A percentile compares a stretch with the other conserved stretches of the same genome.
Conservation (phyloP, 352 stramenopile species). For the Phytophthora idaei region DNA sequence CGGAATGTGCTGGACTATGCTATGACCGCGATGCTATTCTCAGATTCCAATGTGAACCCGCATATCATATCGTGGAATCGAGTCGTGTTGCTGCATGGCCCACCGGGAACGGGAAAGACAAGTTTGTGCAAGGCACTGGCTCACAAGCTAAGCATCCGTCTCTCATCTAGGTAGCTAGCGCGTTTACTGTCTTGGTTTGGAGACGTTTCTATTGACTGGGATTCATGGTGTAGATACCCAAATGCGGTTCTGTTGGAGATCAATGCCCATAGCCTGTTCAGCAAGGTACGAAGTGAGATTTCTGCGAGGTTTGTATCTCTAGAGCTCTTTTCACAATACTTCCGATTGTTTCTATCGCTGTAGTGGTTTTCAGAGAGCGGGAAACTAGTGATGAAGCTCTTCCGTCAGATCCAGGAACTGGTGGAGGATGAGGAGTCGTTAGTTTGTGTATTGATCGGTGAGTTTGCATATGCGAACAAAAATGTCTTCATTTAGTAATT, state of each 20-base stretch:
- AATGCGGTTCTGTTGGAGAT: conserved; percentile 90
- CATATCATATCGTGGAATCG: conserved; percentile 93
- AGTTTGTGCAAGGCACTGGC: conserved; percentile 92
- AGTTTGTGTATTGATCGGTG: conserved; percentile 91
- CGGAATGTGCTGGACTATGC: conserved; percentile 86
- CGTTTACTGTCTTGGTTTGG: not conserved
- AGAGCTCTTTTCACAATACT: not conserved
- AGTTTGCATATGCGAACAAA: not conserved
- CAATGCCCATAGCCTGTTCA: conserved; percentile 94
- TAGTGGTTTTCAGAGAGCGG: conserved; percentile 95
- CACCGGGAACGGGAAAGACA: conserved; percentile 93
- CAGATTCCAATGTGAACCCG: conserved; percentile 80
- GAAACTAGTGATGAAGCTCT: conserved; percentile 93
- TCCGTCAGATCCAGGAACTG: conserved; percentile 91
- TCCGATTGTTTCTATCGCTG: not conserved
- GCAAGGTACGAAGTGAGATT: conserved; percentile 48
- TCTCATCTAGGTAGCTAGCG: conserved; percentile 58
- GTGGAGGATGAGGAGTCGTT: conserved; percentile 89
- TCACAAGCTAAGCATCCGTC: conserved; percentile 92
- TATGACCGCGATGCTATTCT: conserved; percentile 91
- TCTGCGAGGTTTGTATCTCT: not conserved
- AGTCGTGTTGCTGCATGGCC: conserved; percentile 91
- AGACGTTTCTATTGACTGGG: not conserved
- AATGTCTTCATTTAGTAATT: not conserved
- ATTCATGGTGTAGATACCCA: conserved; percentile 44